Evolutionary conservation across 176 grass and related monocot species (phyloP).

Genomic region (Dactylis glomerata): DNA sequence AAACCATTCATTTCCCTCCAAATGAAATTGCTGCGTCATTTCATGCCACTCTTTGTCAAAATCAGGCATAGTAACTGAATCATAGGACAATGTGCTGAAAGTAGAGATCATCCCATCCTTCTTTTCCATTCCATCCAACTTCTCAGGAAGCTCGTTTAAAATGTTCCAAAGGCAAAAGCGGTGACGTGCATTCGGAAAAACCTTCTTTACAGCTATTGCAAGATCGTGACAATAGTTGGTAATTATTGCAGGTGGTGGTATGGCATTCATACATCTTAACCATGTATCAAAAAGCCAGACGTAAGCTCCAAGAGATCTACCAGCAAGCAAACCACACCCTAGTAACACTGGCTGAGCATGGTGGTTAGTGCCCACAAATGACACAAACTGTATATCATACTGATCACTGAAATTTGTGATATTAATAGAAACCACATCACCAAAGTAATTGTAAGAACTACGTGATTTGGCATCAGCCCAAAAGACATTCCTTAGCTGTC

Average conservation of each 20-base stretch:
- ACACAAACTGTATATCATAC: slow-evolving; percentile 66
- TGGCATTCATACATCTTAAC: slow-evolving; percentile 73
- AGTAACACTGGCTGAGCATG: slow-evolving; percentile 66
- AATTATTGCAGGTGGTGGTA: slow-evolving; percentile 64
- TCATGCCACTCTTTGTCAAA: slow-evolving; percentile 83
- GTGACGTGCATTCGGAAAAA: slow-evolving; percentile 61
- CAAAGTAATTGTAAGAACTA: slow-evolving; percentile 64
- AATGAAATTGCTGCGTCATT: slow-evolving; percentile 49
- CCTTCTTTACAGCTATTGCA: slow-evolving; percentile 59
- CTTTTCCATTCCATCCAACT: slow-evolving; percentile 51
- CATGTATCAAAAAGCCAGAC: slow-evolving; percentile 81
- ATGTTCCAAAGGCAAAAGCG: slow-evolving; percentile 79
- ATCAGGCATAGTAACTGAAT: slow-evolving; percentile 58
- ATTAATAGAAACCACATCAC: slow-evolving; percentile 75
- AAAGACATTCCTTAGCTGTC: slow-evolving; percentile 75
- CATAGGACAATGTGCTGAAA: slow-evolving; percentile 55
- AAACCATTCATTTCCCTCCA: slow-evolving; percentile 70
- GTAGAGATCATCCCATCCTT: slow-evolving; percentile 52
- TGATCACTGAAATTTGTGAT: slow-evolving; percentile 57
- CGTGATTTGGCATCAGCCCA: slow-evolving; percentile 82
- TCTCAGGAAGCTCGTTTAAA: slow-evolving; percentile 62
- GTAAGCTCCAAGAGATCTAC: slow-evolving; percentile 59
- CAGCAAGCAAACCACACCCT: slow-evolving; percentile 69
- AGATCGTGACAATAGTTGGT: slow-evolving; percentile 65
- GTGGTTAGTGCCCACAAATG: slow-evolving; percentile 69